These are phyloP conservation scores for Ceriops tagal DNA, from an alignment of 345 rosid species.

Conservation along the genomic window DNA sequence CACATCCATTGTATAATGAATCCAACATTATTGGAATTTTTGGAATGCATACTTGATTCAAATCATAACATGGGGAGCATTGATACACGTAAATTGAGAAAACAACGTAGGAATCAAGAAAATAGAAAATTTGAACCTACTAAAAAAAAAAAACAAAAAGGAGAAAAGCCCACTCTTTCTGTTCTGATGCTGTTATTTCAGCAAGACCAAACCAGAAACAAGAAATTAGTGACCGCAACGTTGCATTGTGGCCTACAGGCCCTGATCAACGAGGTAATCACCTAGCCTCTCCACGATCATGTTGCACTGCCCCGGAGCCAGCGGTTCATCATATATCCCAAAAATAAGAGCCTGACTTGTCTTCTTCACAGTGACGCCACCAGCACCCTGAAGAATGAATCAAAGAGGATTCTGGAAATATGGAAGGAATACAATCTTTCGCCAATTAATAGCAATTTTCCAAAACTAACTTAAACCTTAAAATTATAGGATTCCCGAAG, in stretches of 20 bases:
- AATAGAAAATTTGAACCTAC: background rate
- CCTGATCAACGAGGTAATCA: constrained; percentile 63
- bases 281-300: constrained; percentile 89
- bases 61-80: constrained; percentile 1
- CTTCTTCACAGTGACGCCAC: constrained; percentile 78
- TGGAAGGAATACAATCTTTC: background rate
- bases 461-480: background rate
- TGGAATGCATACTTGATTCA: constrained; percentile 9
- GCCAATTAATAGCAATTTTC: background rate
- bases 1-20: background rate
- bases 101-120: constrained; percentile 1
- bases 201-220: constrained; percentile 8
- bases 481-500: background rate
- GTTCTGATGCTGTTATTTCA: constrained; percentile 17
- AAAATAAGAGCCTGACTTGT: constrained; percentile 55
- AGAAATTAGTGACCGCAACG: background rate
- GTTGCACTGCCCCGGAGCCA: constrained; percentile 87
- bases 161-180: background rate
- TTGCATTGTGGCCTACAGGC: constrained; percentile 11
- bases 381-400: constrained; percentile 53
- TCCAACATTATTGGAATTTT: background rate
- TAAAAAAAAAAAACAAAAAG: background rate
- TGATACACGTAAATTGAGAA: constrained; percentile 6
- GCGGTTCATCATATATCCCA: constrained; percentile 76
- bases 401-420: background rate